Evolutionary conservation across 257 asterid species (phyloP).

Genomic region (Salvia splendens): DNA sequence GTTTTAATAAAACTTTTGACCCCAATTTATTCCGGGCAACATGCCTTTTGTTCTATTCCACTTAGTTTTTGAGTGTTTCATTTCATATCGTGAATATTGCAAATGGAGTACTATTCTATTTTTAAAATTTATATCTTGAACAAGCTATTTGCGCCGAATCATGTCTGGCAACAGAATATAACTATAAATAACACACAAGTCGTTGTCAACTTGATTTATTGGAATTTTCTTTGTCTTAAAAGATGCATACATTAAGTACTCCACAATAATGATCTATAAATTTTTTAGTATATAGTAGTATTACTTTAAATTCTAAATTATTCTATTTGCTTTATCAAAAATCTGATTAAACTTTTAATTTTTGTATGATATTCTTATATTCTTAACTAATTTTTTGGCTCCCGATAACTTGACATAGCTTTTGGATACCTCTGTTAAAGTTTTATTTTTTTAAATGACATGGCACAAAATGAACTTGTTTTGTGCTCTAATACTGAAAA

Average conservation of each 20-base stretch:
- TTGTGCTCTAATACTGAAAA: no score
- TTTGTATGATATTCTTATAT: no score
- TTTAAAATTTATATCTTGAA: background rate
- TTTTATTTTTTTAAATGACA: no score
- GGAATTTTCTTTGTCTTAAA: no score
- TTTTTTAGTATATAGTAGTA: no score
- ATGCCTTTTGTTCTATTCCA: conserved; percentile 17
- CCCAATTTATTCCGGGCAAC: conserved; percentile 14
- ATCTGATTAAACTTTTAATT: no score
- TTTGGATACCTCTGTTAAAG: no score
- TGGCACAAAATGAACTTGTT: no score
- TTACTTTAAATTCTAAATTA: no score
- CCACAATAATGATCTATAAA: background rate
- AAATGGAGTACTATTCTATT: background rate
- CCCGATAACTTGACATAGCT: no score
- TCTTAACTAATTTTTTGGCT: no score
- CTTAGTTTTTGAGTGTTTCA: background rate
- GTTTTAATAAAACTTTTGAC: conserved; percentile 33
- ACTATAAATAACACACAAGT: background rate
- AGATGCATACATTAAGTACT: background rate
- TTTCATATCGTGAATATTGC: background rate
- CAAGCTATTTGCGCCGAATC: background rate
- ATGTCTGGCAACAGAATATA: background rate
- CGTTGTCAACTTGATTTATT: background rate
- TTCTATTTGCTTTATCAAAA: no score